Conservation (phyloP, 2,329 filamentous ascomycete species). For the Alternaria triticina region DNA sequence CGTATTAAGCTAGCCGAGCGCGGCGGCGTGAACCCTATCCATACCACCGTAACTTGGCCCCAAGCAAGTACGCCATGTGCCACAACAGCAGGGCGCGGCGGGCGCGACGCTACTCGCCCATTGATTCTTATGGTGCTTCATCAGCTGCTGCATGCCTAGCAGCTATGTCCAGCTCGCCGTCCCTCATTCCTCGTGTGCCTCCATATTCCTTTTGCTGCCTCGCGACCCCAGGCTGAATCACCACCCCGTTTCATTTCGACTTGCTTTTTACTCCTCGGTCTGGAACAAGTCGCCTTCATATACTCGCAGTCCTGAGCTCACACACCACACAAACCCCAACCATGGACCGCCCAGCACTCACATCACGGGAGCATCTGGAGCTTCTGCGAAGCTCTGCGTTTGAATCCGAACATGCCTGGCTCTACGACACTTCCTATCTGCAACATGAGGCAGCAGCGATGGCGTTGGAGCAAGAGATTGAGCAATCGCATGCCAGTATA, state of each 20-base stretch:
- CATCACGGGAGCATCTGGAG: conserved; percentile 40
- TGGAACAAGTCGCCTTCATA: not conserved
- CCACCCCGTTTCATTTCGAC: not conserved
- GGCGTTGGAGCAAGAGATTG: conserved; percentile 43
- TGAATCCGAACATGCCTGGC: conserved; percentile 47
- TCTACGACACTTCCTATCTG: conserved; percentile 46
- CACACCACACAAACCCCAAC: conserved; percentile 14
- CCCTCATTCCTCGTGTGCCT: conserved; percentile 12
- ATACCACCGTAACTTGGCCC: conserved; percentile 31
- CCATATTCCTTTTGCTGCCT: conserved; percentile 12
- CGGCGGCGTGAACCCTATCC: conserved; percentile 12
- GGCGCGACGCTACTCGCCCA: conserved; percentile 18
- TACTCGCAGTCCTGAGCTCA: not conserved
- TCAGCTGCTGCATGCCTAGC: conserved; percentile 23
- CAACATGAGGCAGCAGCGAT: conserved; percentile 45
- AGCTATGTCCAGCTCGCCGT: conserved; percentile 15
- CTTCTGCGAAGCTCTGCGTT: conserved; percentile 46
- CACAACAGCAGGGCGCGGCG: conserved; percentile 28
- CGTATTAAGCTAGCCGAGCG: conserved; percentile 23
- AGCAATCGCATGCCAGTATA: conserved; percentile 39
- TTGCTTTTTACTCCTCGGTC: not conserved
- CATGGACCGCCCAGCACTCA: conserved; percentile 35
- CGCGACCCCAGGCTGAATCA: conserved; percentile 2
- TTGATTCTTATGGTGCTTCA: conserved; percentile 20
- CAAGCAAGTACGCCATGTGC: conserved; percentile 21